These are phyloP conservation scores for Ramichloridium luteum DNA, from an alignment of 2,329 filamentous ascomycete species.

Conservation along the genomic window DNA sequence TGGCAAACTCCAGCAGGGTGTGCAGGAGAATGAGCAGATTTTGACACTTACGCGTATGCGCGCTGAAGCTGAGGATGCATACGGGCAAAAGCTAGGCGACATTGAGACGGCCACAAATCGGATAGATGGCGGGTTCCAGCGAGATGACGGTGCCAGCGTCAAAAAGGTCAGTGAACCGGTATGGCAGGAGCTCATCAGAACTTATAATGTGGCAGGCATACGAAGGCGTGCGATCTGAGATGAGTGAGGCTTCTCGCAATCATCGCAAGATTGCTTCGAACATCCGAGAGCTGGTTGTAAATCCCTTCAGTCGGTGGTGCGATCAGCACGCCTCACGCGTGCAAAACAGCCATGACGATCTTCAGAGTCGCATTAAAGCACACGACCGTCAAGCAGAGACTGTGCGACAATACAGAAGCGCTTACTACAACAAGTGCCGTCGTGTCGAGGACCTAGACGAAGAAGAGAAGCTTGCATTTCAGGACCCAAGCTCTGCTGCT, in stretches of 20 bases:
- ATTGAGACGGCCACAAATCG: slow-evolving; percentile 75
- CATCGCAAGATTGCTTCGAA: slow-evolving; percentile 94
- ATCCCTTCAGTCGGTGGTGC: slow-evolving; percentile 90
- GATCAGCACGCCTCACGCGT: slow-evolving; percentile 85
- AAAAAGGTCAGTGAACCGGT: slow-evolving; percentile 55
- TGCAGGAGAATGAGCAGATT: slow-evolving; percentile 88
- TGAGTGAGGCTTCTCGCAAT: slow-evolving; percentile 78
- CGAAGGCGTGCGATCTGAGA: slow-evolving; percentile 82
- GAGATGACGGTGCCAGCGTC: slow-evolving; percentile 90
- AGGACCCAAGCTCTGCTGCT: slow-evolving; percentile 54
- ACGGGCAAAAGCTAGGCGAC: slow-evolving; percentile 66
- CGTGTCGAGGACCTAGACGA: slow-evolving; percentile 93
- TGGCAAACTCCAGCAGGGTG: slow-evolving; percentile 89
- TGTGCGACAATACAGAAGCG: slow-evolving; percentile 85
- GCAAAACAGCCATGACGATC: slow-evolving; percentile 86
- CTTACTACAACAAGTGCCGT: slow-evolving; percentile 98
- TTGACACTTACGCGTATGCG: slow-evolving; percentile 84
- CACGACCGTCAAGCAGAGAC: slow-evolving; percentile 84
- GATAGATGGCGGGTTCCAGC: slow-evolving; percentile 68
- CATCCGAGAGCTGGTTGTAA: slow-evolving; percentile 89
- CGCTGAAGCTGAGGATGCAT: slow-evolving; percentile 86
- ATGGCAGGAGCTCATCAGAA: slow-evolving; percentile 1
- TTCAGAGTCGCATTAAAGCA: slow-evolving; percentile 79
- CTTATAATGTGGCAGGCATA: slow-evolving; percentile 53
- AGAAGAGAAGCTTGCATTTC: slow-evolving; percentile 96